These are phyloP conservation scores for Lasiosphaeria hispida DNA, from an alignment of 495 filamentous ascomycete species.

Conservation along the genomic window DNA sequence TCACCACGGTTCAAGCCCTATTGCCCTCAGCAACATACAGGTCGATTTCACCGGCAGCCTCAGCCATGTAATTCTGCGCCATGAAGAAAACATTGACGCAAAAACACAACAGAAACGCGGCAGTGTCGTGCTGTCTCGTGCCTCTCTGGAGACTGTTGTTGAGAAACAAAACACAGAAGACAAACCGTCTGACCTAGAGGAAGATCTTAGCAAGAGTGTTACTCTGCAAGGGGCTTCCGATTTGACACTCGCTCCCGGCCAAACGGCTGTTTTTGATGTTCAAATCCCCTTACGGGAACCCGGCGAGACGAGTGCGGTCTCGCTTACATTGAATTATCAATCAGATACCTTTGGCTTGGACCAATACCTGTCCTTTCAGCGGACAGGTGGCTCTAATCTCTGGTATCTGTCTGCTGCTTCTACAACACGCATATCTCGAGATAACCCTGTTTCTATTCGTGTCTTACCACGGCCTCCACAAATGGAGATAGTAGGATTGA, in stretches of 20 bases:
- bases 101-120: slow-evolving; percentile 10
- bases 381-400: slow-evolving; percentile 36
- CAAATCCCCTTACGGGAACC: slow-evolving; percentile 74
- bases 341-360: slow-evolving; percentile 67
- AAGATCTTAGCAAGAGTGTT: slow-evolving; percentile 19
- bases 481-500: slow-evolving; percentile 66
- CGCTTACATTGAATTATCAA: slow-evolving; percentile 59
- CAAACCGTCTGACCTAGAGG: slow-evolving; percentile 27
- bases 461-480: slow-evolving; percentile 91
- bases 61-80: slow-evolving; percentile 52
- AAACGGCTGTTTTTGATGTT: slow-evolving; percentile 69
- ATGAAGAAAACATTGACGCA: slow-evolving; percentile 20
- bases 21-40: slow-evolving; percentile 63
- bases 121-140: slow-evolving; percentile 10
- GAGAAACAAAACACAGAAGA: slow-evolving; percentile 23
- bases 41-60: slow-evolving; percentile 69
- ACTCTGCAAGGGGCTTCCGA: slow-evolving; percentile 56
- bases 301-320: slow-evolving; percentile 66
- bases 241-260: slow-evolving; percentile 65
- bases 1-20: slow-evolving; percentile 56
- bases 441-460: slow-evolving; percentile 53
- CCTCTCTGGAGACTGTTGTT: slow-evolving; percentile 14
- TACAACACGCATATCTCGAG: slow-evolving; percentile 47
- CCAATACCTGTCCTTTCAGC: slow-evolving; percentile 56
- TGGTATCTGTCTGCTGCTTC: slow-evolving; percentile 57